Evolutionary conservation across 2,329 filamentous ascomycete genomes (phyloP).

Genomic region (Claviceps sp.): DNA sequence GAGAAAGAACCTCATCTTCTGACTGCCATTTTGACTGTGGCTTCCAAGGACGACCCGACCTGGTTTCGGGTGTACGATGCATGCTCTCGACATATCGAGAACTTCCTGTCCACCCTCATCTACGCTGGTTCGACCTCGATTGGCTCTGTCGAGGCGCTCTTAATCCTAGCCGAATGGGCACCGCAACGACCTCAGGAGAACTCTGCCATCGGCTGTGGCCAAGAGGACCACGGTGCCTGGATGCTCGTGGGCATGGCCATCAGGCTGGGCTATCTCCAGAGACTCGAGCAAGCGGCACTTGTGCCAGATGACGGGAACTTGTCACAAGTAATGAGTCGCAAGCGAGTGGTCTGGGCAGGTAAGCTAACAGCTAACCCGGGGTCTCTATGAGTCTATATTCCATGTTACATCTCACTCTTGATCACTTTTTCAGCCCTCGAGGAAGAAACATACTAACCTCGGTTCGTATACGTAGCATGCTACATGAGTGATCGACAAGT

Average conservation of each 20-base stretch:
- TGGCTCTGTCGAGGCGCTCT: constrained; percentile 56
- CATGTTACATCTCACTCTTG: too few species aligned
- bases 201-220: constrained; percentile 53
- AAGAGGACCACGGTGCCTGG: constrained; percentile 64
- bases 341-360: constrained; percentile 54
- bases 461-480: constrained; percentile 26
- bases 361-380: constrained; percentile 5
- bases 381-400: too few species aligned
- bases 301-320: constrained; percentile 45
- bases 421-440: too few species aligned
- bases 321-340: constrained; percentile 45
- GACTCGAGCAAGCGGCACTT: constrained; percentile 55
- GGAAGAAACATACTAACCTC: too few species aligned
- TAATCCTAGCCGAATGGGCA: constrained; percentile 61
- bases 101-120: constrained; percentile 51
- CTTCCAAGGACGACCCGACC: constrained; percentile 55
- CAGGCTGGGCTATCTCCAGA: constrained; percentile 56
- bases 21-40: constrained; percentile 56
- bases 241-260: constrained; percentile 63
- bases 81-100: constrained; percentile 58
- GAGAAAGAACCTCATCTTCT: constrained; percentile 52
- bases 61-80: constrained; percentile 50
- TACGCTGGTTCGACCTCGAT: constrained; percentile 54
- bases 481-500: constrained; percentile 56
- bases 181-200: constrained; percentile 50